Base-by-base conservation (phyloP, 2,329 filamentous ascomycete genomes). In the Hymenoscyphus salicellus region DNA sequence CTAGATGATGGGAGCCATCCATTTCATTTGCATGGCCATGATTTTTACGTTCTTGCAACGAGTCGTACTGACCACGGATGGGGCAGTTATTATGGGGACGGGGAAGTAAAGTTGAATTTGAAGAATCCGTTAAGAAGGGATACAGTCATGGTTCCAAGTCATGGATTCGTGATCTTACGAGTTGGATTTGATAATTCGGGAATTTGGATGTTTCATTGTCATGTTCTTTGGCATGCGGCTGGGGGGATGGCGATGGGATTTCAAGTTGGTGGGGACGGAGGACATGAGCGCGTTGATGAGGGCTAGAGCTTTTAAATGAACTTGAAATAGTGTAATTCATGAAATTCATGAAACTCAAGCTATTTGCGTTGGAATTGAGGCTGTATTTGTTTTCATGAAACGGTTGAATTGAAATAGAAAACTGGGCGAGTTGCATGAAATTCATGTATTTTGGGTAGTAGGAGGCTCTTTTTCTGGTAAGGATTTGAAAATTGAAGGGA, bases 1-100 rank as follows among this genome's bases (percentile, higher is more conserved):
- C 71, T 76, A 23, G 80, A 84, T 71, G 66, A 66, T 0, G 80
- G 78, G 8, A 41, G 61, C 46, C 82, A 84, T 71, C 82, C 82
- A 1, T 84, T 84, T 74, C 82, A 85, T 66, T 76, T 85, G 16
- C 82, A 84, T 75, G 83, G 82, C 3, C 79, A 84, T 73, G 81
- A 84, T 67, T 86, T 86, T 75, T 81, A 69, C 80, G 66, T 70
- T 23, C 43, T 71, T 1, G 63, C 69, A n/a, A 66, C 66, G 20
- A 58, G 65, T 46, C 66, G 68, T 4, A 63, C 66, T 2, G 55
- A 65, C 3, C 59, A 68, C n/a, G 69, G 68, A 1, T 68, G 65
- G 64, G 66, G 68, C 14, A 65, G 62, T n/a, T 69, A 66, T 55
- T 55, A 38, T 16, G 66, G 66, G 4, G 69, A 63, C 17, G 55